A percentile compares a stretch with the other conserved stretches of the same genome.
Evolutionary conservation across 495 filamentous ascomycete species (phyloP).

Genomic region (Penicillium verhagenii): DNA sequence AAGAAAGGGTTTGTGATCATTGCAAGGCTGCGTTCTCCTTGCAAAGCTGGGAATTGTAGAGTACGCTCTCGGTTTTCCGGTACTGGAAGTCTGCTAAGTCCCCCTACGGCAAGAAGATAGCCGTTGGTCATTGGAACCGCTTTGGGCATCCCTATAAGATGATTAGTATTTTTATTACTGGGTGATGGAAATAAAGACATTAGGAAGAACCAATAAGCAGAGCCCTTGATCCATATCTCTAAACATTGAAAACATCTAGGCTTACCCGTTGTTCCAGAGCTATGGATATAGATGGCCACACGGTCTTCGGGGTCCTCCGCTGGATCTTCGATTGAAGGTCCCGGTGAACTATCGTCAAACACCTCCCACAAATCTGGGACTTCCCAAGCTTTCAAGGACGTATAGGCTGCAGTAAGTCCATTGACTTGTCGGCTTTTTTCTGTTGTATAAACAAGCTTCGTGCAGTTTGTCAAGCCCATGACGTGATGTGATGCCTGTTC

Average conservation of each 20-base stretch:
- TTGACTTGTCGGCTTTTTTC: conserved; percentile 15
- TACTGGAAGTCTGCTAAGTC: conserved; percentile 25
- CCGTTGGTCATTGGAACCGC: conserved; percentile 47
- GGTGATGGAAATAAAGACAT: background rate
- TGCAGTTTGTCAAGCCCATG: conserved; percentile 29
- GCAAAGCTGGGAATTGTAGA: conserved; percentile 7
- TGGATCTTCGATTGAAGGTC: conserved; percentile 10
- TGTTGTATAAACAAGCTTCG: conserved; percentile 25
- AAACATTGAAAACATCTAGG: too few species aligned
- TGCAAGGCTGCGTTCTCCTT: conserved; percentile 52
- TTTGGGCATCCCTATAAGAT: conserved; percentile 38
- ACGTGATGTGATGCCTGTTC: conserved; percentile 32
- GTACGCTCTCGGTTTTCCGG: conserved; percentile 9
- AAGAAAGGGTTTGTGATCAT: conserved; percentile 15
- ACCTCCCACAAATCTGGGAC: conserved; percentile 22
- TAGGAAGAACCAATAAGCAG: too few species aligned
- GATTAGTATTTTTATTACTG: background rate
- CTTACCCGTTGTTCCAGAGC: conserved; percentile 55
- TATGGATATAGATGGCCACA: conserved; percentile 50
- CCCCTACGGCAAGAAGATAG: conserved; percentile 41
- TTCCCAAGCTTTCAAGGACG: conserved; percentile 10
- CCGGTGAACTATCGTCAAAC: conserved; percentile 13
- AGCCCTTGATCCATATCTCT: too few species aligned
- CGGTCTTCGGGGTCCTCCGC: conserved; percentile 41
- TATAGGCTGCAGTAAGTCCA: conserved; percentile 6